Evolutionary conservation across 768 basidiomycete species (phyloP).

Genomic region (Tephrocybe sp.): DNA sequence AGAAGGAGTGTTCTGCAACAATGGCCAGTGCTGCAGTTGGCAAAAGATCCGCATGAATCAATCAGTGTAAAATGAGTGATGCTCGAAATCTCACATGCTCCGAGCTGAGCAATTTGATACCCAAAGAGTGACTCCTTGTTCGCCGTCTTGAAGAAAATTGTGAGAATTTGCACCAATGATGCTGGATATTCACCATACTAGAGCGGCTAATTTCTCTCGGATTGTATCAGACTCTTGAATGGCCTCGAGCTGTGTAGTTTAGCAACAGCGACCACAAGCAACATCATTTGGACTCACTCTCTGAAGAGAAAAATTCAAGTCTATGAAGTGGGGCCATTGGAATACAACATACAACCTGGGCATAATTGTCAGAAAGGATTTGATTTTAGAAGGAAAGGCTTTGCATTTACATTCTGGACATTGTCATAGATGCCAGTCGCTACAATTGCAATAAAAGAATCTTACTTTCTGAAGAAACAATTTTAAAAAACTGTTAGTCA

Average conservation of each 20-base stretch:
- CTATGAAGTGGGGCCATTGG: neutral
- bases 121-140: neutral
- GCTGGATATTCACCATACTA: neutral
- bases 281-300: neutral
- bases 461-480: neutral
- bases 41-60: too few relatives aligned
- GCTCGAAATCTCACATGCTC: slow-evolving; percentile 3
- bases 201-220: neutral
- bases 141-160: neutral
- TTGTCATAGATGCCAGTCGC: neutral
- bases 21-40: slow-evolving; percentile 9
- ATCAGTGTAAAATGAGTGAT: too few relatives aligned
- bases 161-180: neutral
- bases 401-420: neutral
- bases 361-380: neutral
- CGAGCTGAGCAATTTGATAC: slow-evolving; percentile 10
- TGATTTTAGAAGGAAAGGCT: neutral
- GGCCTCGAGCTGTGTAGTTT: neutral
- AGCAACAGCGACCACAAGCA: neutral
- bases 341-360: neutral
- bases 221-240: neutral
- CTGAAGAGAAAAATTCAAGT: neutral
- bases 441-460: neutral
- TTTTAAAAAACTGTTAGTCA: too few relatives aligned
- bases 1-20: slow-evolving; percentile 16